Evolutionary conservation across 768 basidiomycete species (phyloP).

Genomic region (Lenzites betulinus): DNA sequence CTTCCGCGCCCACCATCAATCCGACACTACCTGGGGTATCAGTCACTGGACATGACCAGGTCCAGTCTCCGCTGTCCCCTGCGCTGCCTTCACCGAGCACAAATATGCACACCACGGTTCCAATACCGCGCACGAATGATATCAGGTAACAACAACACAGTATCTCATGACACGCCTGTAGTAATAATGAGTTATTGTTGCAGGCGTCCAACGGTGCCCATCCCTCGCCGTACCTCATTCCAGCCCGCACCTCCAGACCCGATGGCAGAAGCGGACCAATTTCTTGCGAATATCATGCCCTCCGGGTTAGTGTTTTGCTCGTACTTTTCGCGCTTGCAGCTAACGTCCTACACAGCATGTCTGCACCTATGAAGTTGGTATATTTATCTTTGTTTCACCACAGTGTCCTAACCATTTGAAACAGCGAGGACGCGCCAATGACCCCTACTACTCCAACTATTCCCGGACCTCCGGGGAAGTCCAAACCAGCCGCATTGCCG

Average conservation of each 20-base stretch:
- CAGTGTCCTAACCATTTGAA: neutral
- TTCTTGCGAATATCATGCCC: slow-evolving; percentile 45
- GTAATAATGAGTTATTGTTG: neutral
- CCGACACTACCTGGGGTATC: neutral
- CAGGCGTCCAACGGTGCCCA: slow-evolving; percentile 4
- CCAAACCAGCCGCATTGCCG: slow-evolving; percentile 3
- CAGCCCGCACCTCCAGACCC: slow-evolving; percentile 11
- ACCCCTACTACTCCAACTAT: slow-evolving; percentile 4
- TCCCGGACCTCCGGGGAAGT: neutral
- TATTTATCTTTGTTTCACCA: neutral
- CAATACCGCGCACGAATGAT: neutral
- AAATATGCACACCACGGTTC: neutral
- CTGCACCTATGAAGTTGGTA: slow-evolving; percentile 32
- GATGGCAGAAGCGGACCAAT: slow-evolving; percentile 34
- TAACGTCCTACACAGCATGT: slow-evolving; percentile 22
- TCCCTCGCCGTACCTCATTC: slow-evolving; percentile 1
- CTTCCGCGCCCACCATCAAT: neutral
- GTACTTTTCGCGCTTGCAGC: neutral
- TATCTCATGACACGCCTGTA: neutral
- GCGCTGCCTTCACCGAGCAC: neutral
- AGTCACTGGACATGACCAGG: slow-evolving; percentile 4
- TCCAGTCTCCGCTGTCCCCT: slow-evolving; percentile 10
- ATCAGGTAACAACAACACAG: neutral
- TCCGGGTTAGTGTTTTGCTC: slow-evolving; percentile 34
- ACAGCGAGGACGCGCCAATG: slow-evolving; percentile 6